Evolutionary conservation across 2,329 filamentous ascomycete genomes (phyloP).

Genomic region (Arthrobotrys sphaeroides): DNA sequence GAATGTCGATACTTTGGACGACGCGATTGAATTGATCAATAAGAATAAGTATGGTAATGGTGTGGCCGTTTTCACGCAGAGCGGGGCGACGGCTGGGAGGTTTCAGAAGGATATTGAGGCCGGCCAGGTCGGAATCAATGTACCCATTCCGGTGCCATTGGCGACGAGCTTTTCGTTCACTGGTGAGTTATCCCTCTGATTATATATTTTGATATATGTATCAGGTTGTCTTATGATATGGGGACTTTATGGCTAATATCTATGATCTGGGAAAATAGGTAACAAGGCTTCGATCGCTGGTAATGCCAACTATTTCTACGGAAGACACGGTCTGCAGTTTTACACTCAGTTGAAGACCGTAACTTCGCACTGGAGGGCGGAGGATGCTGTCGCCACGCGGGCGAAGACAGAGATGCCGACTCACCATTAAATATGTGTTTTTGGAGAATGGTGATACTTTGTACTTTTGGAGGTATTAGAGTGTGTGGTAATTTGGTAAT

Average conservation of each 20-base stretch:
- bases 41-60: slow-evolving; percentile 87
- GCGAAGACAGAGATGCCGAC: slow-evolving; percentile 90
- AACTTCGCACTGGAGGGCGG: slow-evolving; percentile 81
- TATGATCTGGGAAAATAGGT: slow-evolving; percentile 60
- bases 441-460: background rate
- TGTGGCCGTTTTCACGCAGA: slow-evolving; percentile 83
- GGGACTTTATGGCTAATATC: slow-evolving; percentile 76
- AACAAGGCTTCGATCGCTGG: slow-evolving; percentile 93
- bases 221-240: slow-evolving; percentile 74
- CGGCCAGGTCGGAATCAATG: slow-evolving; percentile 84
- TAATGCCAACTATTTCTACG: slow-evolving; percentile 94
- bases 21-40: slow-evolving; percentile 84
- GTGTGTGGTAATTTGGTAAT: too few relatives aligned
- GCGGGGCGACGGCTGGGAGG: slow-evolving; percentile 77
- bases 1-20: slow-evolving; percentile 79
- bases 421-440: slow-evolving; percentile 60
- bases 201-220: slow-evolving; percentile 74
- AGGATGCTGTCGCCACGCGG: slow-evolving; percentile 85
- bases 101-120: slow-evolving; percentile 85
- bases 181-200: slow-evolving; percentile 78
- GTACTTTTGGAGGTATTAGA: too few relatives aligned
- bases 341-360: slow-evolving; percentile 99
- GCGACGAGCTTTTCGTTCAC: slow-evolving; percentile 76
- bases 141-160: slow-evolving; percentile 67
- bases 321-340: slow-evolving; percentile 88